A percentile compares a stretch with the other conserved stretches of the same genome.
These are phyloP conservation scores for Neurospora intermedia DNA, from an alignment of 495 filamentous ascomycete genomes.

Conservation along the genomic window DNA sequence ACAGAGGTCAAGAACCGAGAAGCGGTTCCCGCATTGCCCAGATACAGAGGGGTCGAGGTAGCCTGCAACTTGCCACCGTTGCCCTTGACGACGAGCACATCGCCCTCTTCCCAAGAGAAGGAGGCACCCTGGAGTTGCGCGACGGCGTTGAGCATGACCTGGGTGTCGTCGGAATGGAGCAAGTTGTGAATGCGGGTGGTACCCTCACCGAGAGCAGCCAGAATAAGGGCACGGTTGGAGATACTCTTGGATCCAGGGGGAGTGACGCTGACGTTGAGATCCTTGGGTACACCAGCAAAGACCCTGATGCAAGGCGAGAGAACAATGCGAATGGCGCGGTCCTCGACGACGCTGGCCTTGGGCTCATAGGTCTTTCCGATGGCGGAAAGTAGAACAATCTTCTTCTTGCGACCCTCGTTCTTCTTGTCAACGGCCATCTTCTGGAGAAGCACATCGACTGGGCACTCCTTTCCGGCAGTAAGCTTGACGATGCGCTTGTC, in stretches of 20 bases:
- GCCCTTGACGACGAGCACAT: constrained; percentile 79
- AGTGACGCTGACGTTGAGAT: constrained; percentile 59
- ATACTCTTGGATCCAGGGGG: constrained; percentile 97
- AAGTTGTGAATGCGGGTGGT: constrained; percentile 83
- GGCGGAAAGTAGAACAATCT: constrained; percentile 85
- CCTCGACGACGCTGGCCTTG: constrained; percentile 77
- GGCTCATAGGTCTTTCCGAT: constrained; percentile 83
- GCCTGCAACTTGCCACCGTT: constrained; percentile 79
- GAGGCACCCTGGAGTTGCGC: constrained; percentile 75
- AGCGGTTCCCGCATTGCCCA: constrained; percentile 94
- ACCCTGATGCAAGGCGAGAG: constrained; percentile 74
- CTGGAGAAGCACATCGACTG: constrained; percentile 75
- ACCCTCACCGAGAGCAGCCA: constrained; percentile 84
- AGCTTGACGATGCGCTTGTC: constrained; percentile 77
- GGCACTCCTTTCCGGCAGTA: constrained; percentile 79
- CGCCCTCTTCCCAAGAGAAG: constrained; percentile 89
- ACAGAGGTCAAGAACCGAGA: constrained; percentile 93
- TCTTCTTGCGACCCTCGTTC: constrained; percentile 92
- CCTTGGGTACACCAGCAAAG: constrained; percentile 51
- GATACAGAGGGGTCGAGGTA: constrained; percentile 65
- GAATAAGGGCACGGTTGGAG: constrained; percentile 85
- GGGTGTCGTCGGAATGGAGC: constrained; percentile 92
- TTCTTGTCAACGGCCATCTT: constrained; percentile 99
- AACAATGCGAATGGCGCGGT: constrained; percentile 73
- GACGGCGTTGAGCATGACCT: constrained; percentile 90